Evolutionary conservation across 805 yeast species (phyloP).

Genomic region (Nakazawaea wickerhamii): DNA sequence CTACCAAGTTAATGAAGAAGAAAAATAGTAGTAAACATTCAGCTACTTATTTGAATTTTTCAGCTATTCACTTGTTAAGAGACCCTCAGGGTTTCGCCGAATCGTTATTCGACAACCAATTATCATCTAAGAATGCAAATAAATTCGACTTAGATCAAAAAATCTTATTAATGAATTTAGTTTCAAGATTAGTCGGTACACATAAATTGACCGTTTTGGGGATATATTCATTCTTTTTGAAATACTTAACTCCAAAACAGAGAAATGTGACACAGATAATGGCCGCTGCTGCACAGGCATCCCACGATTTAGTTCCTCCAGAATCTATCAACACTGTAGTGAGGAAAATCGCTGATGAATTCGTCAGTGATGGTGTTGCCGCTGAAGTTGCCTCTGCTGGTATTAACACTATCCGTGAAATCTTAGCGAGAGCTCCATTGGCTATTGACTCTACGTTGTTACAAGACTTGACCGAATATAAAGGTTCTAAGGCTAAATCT

Average conservation of each 20-base stretch:
- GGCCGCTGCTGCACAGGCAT: slow-evolving; percentile 96
- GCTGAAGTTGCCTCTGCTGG: slow-evolving; percentile 99
- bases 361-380: slow-evolving; percentile 97
- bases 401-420: slow-evolving; percentile 89
- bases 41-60: slow-evolving; percentile 76
- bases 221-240: slow-evolving; percentile 80
- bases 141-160: slow-evolving; percentile 83
- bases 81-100: slow-evolving; percentile 99
- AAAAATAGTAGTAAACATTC: slow-evolving; percentile 52
- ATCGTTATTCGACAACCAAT: slow-evolving; percentile 62
- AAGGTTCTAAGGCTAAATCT: slow-evolving; percentile 89
- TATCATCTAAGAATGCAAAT: slow-evolving; percentile 63
- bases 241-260: slow-evolving; percentile 92
- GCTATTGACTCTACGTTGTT: slow-evolving; percentile 85
- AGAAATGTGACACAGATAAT: slow-evolving; percentile 88
- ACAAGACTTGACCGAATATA: slow-evolving; percentile 86
- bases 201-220: slow-evolving; percentile 91
- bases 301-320: slow-evolving; percentile 97
- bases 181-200: slow-evolving; percentile 87
- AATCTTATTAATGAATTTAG: slow-evolving; percentile 78
- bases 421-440: slow-evolving; percentile 86
- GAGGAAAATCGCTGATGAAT: slow-evolving; percentile 93
- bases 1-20: slow-evolving; percentile 64
- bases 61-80: slow-evolving; percentile 88
- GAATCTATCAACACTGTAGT: slow-evolving; percentile 77